Percentiles rank a stretch among this genome's conserved stretches.
Evolutionary conservation across 352 stramenopile genomes (phyloP).

Genomic region (Globisporangium barbulae): DNA sequence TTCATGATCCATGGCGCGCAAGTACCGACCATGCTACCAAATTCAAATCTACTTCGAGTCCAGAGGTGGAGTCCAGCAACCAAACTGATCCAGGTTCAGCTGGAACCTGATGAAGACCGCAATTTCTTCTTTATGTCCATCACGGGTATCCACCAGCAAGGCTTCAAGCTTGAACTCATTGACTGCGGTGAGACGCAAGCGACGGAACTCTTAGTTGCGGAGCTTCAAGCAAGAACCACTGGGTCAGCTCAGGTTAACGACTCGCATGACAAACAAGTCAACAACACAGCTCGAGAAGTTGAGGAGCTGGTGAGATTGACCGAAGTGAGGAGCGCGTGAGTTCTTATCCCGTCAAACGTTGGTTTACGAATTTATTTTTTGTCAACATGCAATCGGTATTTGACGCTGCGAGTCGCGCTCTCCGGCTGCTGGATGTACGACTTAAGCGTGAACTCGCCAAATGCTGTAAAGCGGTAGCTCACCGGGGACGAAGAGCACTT

Average conservation of each 20-base stretch:
- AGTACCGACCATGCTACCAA: background rate
- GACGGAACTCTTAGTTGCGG: background rate
- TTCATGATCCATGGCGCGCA: background rate
- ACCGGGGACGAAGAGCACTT: background rate
- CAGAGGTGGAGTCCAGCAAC: background rate
- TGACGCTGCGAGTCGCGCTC: background rate
- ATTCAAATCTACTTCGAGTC: background rate
- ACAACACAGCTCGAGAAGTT: background rate
- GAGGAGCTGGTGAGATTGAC: slow-evolving; percentile 4
- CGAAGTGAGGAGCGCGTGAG: background rate
- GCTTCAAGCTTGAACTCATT: slow-evolving; percentile 8
- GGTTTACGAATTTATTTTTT: slow-evolving; percentile 7
- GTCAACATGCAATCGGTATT: slow-evolving; percentile 6
- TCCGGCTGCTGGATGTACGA: slow-evolving; percentile 1
- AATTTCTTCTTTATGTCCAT: background rate
- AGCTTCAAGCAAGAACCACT: background rate
- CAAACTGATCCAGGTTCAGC: slow-evolving; percentile 10
- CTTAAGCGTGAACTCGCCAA: slow-evolving; percentile 7
- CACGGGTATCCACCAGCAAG: background rate
- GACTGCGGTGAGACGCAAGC: background rate
- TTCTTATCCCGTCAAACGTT: background rate
- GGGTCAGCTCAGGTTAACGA: background rate
- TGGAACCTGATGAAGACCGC: background rate
- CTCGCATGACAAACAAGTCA: background rate
- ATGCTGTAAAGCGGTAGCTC: background rate